Evolutionary conservation across 148 eudicot species (phyloP).

Genomic region (Diospyros kaki): DNA sequence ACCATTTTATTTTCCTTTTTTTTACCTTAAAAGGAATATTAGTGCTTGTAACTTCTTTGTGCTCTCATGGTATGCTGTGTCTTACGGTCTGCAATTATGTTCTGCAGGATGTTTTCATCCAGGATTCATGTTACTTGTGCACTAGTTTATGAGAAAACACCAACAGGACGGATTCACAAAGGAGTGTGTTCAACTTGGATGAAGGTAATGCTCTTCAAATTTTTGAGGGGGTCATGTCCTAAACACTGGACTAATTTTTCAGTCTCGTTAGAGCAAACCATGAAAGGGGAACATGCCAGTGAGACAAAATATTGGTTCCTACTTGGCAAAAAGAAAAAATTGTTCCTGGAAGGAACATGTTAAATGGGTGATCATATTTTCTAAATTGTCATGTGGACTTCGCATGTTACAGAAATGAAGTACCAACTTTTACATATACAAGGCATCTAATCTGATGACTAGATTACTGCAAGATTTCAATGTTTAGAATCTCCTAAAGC

Average conservation of each 20-base stretch:
- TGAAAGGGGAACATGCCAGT: too few relatives aligned
- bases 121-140: slow-evolving; percentile 96
- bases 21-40: not conserved
- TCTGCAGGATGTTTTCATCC: slow-evolving; percentile 70
- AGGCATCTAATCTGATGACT: too few relatives aligned
- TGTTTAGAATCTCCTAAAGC: slow-evolving; percentile 2
- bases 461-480: too few relatives aligned
- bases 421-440: too few relatives aligned
- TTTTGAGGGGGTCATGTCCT: not conserved
- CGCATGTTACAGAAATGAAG: not conserved
- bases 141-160: slow-evolving; percentile 75
- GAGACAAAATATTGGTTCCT: too few relatives aligned
- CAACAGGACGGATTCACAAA: slow-evolving; percentile 83
- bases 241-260: not conserved
- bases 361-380: not conserved
- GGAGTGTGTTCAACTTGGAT: slow-evolving; percentile 99
- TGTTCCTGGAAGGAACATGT: not conserved
- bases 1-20: not conserved
- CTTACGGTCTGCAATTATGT: slow-evolving; percentile 10
- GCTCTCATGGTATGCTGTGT: not conserved
- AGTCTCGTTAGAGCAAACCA: not conserved
- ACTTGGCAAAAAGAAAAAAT: too few relatives aligned
- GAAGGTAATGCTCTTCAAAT: slow-evolving; percentile 60
- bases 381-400: not conserved
- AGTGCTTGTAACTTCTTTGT: not conserved